phyloP scores from a whole-genome alignment of 495 filamentous ascomycete species.

The Entonaema liquescens region DNA sequence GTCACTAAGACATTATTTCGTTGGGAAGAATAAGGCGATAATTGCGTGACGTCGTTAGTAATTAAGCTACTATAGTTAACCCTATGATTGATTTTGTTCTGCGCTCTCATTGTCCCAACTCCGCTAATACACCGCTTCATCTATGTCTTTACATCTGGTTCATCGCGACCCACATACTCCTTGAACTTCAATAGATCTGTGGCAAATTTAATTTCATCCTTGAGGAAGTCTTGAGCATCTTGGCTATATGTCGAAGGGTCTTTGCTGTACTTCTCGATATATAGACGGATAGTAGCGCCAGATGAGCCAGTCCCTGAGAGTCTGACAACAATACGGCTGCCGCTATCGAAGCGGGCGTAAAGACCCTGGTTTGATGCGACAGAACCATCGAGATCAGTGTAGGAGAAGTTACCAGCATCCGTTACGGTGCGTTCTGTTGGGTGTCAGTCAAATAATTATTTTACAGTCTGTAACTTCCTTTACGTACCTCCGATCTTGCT shows the following conservation, averaged over 20 bases:
- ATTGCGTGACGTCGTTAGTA: background rate
- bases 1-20: background rate
- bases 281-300: constrained; percentile 94
- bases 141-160: constrained; percentile 95
- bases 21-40: background rate
- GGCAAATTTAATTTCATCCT: constrained; percentile 85
- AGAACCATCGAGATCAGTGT: constrained; percentile 95
- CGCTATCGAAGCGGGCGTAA: constrained; percentile 93
- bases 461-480: background rate
- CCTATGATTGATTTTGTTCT: background rate
- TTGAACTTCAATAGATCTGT: constrained; percentile 86
- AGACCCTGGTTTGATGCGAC: constrained; percentile 96
- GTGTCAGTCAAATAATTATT: constrained; percentile 10
- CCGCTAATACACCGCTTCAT: background rate
- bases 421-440: constrained; percentile 73
- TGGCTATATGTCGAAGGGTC: constrained; percentile 77
- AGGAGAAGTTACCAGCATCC: constrained; percentile 94
- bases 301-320: constrained; percentile 94
- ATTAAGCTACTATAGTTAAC: background rate
- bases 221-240: constrained; percentile 93
- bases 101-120: background rate
- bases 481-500: constrained; percentile 74
- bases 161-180: constrained; percentile 85
- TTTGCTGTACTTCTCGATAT: constrained; percentile 87
- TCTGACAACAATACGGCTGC: constrained; percentile 91